These are phyloP conservation scores for Eucalyptus camaldulensis DNA, from an alignment of 345 rosid species.

Conservation along the genomic window DNA sequence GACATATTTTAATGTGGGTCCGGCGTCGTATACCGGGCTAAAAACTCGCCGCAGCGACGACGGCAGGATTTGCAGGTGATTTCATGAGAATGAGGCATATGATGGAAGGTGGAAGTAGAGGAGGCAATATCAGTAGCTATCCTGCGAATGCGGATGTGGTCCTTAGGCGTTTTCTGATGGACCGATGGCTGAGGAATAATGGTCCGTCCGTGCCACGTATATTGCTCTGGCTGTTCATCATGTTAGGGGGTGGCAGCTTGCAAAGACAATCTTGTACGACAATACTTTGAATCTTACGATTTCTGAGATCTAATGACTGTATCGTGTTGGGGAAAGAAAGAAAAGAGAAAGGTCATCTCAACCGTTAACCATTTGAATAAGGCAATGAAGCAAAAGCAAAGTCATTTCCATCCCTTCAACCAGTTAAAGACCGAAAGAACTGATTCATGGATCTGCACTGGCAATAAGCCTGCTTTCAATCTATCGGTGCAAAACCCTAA, in stretches of 20 bases:
- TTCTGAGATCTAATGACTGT: not conserved
- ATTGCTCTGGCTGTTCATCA: not conserved
- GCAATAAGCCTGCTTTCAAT: too few species aligned
- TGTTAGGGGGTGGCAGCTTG: not conserved
- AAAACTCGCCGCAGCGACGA: not conserved
- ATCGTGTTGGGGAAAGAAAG: not conserved
- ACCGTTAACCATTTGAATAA: not conserved
- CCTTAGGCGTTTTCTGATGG: not conserved
- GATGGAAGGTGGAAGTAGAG: not conserved
- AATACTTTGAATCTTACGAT: not conserved
- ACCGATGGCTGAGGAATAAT: not conserved
- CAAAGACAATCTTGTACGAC: not conserved
- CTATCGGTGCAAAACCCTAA: too few species aligned
- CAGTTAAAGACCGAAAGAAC: too few species aligned
- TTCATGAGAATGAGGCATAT: not conserved
- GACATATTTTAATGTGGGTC: not conserved
- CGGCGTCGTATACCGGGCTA: not conserved
- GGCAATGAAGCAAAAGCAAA: not conserved
- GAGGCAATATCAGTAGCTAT: not conserved
- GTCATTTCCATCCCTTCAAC: too few species aligned
- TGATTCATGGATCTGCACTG: too few species aligned
- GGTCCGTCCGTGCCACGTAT: not conserved
- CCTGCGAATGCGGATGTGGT: not conserved
- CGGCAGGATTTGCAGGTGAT: not conserved
- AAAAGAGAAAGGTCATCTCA: too few species aligned